Base-by-base conservation (phyloP, 768 basidiomycete species). In the Filobasidium floriforme region DNA sequence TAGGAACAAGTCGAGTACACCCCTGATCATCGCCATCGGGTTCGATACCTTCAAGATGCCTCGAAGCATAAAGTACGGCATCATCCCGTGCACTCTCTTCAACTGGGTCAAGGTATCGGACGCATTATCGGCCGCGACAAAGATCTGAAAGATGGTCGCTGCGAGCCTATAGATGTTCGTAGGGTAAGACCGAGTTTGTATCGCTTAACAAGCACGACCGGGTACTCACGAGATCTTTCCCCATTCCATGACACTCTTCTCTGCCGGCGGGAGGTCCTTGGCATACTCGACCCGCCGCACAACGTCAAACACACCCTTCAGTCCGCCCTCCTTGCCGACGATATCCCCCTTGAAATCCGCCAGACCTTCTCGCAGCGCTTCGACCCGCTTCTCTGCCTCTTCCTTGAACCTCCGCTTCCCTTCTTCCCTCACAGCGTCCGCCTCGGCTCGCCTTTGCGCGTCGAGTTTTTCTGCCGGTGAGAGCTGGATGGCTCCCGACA, bases 61-160 rank as follows among this genome's bases (percentile, higher is more conserved):
- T 77, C 92, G 97, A 69, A 99, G 85, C 82, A 98, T 86, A 73
- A 98, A 90, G 77, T 99, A 99, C 6, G 96, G 96, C 90, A 98
- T 96, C 61, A 94, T 80, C 1, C 92, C 92, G 75, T 99, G 96
- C 51, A 96, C 85, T 59, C 93, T 84, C 81, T 97, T 98, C 67
- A 99, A 80, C 66, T 86, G 84, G 15, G 90, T 83, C 72, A 98
- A 88, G 5, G 87, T 88, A 71, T 94, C 89, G 6, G 92, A 92
- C 6, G 92, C 88, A 66, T 87, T 87, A 77, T 99, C 96, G 24
- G 92, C 85, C 0, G 96, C 96, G 37, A 96, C 85, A 72, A 92
- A 93, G 43, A 89, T 87, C 70, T 97, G 93, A 76, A 98, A 99
- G 46, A 97, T 87, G 1, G 96, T 93, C 6, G 96, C 94, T 0